These are phyloP conservation scores for Jacaranda mimosifolia DNA, from an alignment of 257 asterid genomes.

Conservation along the genomic window DNA sequence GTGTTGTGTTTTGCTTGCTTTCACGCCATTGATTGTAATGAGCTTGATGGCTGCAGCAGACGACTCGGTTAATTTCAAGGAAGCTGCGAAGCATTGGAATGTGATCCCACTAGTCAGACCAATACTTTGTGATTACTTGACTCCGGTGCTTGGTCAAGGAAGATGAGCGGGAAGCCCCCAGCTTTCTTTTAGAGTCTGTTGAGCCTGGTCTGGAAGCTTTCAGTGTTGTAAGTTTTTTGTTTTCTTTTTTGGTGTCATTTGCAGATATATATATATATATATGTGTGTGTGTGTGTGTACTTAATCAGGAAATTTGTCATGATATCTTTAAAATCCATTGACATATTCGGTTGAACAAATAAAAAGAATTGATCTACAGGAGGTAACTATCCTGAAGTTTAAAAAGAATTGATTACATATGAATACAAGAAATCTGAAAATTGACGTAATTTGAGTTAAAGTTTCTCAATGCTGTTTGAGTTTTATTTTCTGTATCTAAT, in stretches of 20 bases:
- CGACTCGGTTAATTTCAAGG: slow-evolving; percentile 81
- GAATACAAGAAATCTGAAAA: no score
- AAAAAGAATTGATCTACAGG: no score
- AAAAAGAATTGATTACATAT: no score
- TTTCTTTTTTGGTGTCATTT: slow-evolving; percentile 22
- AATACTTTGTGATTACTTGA: slow-evolving; percentile 87
- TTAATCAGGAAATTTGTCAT: no score
- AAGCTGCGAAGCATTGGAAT: slow-evolving; percentile 86
- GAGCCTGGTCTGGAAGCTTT: slow-evolving; percentile 85
- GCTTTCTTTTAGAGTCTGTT: slow-evolving; percentile 92
- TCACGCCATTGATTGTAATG: neutral
- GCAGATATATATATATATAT: no score
- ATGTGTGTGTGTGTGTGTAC: no score
- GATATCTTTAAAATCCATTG: no score
- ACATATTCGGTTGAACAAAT: neutral
- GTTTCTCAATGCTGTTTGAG: neutral
- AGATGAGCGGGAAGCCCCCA: slow-evolving; percentile 97
- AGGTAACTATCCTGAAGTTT: no score
- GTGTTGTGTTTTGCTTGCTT: slow-evolving; percentile 20
- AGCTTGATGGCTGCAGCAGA: slow-evolving; percentile 55
- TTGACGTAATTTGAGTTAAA: neutral
- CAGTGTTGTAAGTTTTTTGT: slow-evolving; percentile 63
- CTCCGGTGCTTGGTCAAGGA: slow-evolving; percentile 92
- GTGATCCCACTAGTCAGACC: slow-evolving; percentile 82
- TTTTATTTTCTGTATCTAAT: neutral